phyloP scores from a whole-genome alignment of 257 asterid genomes.

The Perilla frutescens region DNA sequence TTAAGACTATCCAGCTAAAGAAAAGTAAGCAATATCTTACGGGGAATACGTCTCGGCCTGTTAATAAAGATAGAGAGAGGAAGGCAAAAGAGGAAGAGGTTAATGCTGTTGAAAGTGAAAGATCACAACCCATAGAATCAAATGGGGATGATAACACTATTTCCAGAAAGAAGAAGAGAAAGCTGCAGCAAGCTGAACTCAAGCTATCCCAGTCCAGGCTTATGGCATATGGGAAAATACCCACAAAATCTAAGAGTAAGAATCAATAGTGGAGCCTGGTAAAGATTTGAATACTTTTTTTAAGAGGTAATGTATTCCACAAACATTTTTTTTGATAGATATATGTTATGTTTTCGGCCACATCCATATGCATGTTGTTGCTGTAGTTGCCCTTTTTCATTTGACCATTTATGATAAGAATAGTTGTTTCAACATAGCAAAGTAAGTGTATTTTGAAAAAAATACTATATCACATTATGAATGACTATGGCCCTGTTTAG shows the following conservation, averaged over 20 bases:
- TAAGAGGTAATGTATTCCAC: constrained; percentile 2
- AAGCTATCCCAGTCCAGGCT: constrained; percentile 55
- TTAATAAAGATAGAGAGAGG: constrained; percentile 37
- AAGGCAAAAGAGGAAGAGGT: constrained; percentile 37
- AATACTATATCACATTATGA: neutral
- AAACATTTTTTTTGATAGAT: neutral
- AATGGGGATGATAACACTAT: constrained; percentile 37
- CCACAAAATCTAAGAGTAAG: constrained; percentile 58
- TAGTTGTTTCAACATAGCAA: neutral
- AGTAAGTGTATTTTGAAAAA: neutral
- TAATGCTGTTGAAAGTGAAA: constrained; percentile 38
- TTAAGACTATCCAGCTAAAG: constrained; percentile 50
- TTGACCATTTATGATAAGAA: constrained; percentile 9
- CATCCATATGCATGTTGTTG: neutral
- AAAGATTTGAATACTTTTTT: constrained; percentile 14
- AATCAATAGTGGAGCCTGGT: constrained; percentile 41
- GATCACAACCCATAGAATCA: constrained; percentile 33
- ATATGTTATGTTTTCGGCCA: neutral
- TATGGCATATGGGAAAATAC: constrained; percentile 62
- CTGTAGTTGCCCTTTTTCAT: neutral
- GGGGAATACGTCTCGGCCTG: constrained; percentile 30
- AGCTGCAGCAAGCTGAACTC: constrained; percentile 54
- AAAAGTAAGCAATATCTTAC: constrained; percentile 33
- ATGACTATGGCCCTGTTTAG: neutral
- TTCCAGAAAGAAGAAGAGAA: constrained; percentile 60